Evolutionary conservation across 768 basidiomycete species (phyloP), one percentile per base, ranked within the genome.

Genomic region (Strobilomyces echinocephalus): DNA sequence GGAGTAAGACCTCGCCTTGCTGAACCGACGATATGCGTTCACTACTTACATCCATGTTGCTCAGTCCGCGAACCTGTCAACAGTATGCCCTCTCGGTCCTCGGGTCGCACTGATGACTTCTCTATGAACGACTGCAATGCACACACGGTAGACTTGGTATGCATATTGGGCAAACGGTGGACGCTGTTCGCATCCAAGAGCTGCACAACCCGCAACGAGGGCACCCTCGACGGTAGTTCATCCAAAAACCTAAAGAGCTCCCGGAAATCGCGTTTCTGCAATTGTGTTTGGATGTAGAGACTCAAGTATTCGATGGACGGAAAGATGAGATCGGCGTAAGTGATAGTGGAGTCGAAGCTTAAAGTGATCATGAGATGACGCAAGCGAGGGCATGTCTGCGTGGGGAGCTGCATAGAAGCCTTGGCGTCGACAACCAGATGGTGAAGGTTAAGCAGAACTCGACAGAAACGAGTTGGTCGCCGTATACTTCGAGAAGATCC

Each of bases 31-130:
- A n/a, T n/a, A n/a, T 24, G 24, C 24, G 24, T 24, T 24, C 24
- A 24, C 4, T 24, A 24, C 24, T n/a, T n/a, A n/a, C n/a, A 24
- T 24, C 4, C 24, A 24, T 24, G 4, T 24, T 24, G 24, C 2
- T 24, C 24, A n/a, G n/a, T n/a, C n/a, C n/a, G 11, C 60, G 9
- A 35, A 69, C 66, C 66, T 65, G 47, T 56, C 20, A 69, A 34
- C 18, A 60, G 51, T 42, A 54, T 21, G 0, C 68, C 60, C 0
- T 61, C 52, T 18, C 43, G 14, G 45, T 69, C 68, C 49, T 69
- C 65, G 10, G 68, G 2, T 14, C 63, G 65, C 28, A 67, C 55
- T 2, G 47, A 8, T 8, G 41, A 1, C 3, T 20, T 50, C 1
- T 21, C 53, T 26, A 51, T 31, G 36, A 56, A 55, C 5, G 51